Base-by-base conservation (phyloP, 2,329 filamentous ascomycete species). In the Penicillium fuscoglaucum region DNA sequence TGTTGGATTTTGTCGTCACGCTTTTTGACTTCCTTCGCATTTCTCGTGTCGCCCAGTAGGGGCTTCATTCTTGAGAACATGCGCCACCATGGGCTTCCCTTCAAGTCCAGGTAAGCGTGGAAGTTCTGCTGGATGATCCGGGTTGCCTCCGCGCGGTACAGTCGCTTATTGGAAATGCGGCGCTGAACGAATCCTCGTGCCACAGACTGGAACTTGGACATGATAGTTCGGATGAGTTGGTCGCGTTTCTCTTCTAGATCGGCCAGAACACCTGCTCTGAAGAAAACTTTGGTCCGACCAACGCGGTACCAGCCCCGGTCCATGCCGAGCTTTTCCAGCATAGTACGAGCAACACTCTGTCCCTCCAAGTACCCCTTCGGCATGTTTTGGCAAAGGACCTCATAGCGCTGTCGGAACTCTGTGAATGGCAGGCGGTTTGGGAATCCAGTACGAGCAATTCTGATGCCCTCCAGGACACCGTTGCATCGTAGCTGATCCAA, bases 401-500 rank as follows among this genome's bases (percentile, higher is more conserved):
- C 95, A 74, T 99, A 99, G 62, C 95, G 88, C 69, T 96, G 91
- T 54, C 95, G 87, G 78, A 99, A 99, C 71, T 99, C 96, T 3
- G 90, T 84, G 72, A 99, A 99, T 0, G 90, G 84, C 33, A 99
- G 82, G 66, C 95, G 84, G 72, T 99, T 99, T 51, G 95, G 95
- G 73, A 99, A 99, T 26, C 95, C 95, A 6, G 96, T 99, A 46
- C 95, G 87, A 26, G 95, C 95, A 74, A 99, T 99, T 61, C 95
- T 87, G 70, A 99, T 99, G 61, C 95, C 95, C 78, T 99, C 95
- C n/a, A 99, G 82, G 3, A 99, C 95, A 89, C 95, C 95, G 73
- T 99, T 99, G 78, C 95, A 99, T 52, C 95, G 87, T n/a, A 99
- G 80, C 74, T 99, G 96, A 70, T 99, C 95, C 6, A 99, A 83